These are phyloP conservation scores for Scutellaria minor DNA, from an alignment of 257 asterid genomes.

Conservation along the genomic window DNA sequence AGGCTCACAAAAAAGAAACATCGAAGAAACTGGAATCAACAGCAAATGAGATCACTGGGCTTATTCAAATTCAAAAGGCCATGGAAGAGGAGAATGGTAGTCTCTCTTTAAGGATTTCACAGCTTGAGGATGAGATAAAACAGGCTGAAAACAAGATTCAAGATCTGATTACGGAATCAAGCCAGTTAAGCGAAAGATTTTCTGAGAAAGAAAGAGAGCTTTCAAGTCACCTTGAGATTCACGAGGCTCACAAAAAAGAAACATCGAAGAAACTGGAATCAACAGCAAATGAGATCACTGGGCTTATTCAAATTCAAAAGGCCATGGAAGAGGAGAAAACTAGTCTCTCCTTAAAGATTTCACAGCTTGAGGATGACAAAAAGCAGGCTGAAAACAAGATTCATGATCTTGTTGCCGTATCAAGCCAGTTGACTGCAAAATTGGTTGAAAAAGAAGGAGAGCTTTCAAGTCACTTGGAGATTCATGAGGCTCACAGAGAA, in stretches of 20 bases:
- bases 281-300: slow-evolving; percentile 28
- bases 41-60: slow-evolving; percentile 24
- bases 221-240: slow-evolving; percentile 41
- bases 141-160: slow-evolving; percentile 47
- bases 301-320: slow-evolving; percentile 31
- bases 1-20: slow-evolving; percentile 45
- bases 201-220: slow-evolving; percentile 39
- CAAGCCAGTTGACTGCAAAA: slow-evolving; percentile 46
- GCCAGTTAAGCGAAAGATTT: slow-evolving; percentile 39
- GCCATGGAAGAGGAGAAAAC: slow-evolving; percentile 51
- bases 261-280: slow-evolving; percentile 42
- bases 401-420: slow-evolving; percentile 50
- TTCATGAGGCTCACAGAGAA: slow-evolving; percentile 35
- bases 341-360: slow-evolving; percentile 36
- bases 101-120: slow-evolving; percentile 37
- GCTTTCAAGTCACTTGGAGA: slow-evolving; percentile 34
- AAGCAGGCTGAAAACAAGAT: slow-evolving; percentile 48
- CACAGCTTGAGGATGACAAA: slow-evolving; percentile 45
- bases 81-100: slow-evolving; percentile 50
- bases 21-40: slow-evolving; percentile 42
- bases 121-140: slow-evolving; percentile 46
- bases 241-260: slow-evolving; percentile 46
- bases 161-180: slow-evolving; percentile 43
- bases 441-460: slow-evolving; percentile 34
- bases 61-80: slow-evolving; percentile 30